These are phyloP conservation scores for Lentinula detonsa DNA, from an alignment of 768 basidiomycete genomes.

Conservation along the genomic window DNA sequence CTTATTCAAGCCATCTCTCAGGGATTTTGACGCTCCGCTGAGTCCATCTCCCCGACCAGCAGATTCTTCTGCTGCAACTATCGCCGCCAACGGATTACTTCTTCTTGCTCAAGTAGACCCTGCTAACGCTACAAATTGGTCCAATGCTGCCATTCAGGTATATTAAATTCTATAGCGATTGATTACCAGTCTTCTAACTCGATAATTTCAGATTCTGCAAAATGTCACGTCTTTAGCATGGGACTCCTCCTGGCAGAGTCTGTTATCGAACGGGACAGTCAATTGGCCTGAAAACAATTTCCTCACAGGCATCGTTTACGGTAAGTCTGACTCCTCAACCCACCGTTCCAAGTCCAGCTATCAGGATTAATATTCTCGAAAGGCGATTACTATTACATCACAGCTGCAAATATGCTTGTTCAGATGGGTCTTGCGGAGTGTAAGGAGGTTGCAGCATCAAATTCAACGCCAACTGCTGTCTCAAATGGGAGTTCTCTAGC, in stretches of 20 bases:
- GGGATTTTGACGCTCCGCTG: constrained; percentile 69
- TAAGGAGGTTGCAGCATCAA: neutral
- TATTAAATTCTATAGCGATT: constrained; percentile 5
- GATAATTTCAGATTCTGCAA: constrained; percentile 19
- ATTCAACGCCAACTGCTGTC: neutral
- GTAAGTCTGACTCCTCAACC: constrained; percentile 17
- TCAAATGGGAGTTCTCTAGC: neutral
- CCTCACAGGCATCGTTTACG: constrained; percentile 57
- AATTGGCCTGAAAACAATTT: constrained; percentile 50
- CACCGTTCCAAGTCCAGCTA: neutral
- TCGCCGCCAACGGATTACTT: constrained; percentile 54
- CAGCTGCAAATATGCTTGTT: constrained; percentile 30
- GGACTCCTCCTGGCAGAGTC: constrained; percentile 55
- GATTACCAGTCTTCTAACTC: neutral
- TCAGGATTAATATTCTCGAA: neutral
- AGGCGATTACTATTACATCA: constrained; percentile 45
- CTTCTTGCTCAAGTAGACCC: constrained; percentile 43
- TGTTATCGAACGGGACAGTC: constrained; percentile 62
- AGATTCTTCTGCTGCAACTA: constrained; percentile 66
- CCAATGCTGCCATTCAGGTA: constrained; percentile 43
- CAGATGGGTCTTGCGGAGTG: constrained; percentile 22
- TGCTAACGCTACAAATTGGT: constrained; percentile 32
- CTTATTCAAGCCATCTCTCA: constrained; percentile 14
- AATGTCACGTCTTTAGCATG: constrained; percentile 47
- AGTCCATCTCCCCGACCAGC: constrained; percentile 29